Percentiles rank a stretch among this genome's conserved stretches.
phyloP scores from a whole-genome alignment of 1,139 yeast genomes.

The Blastobotrys raffinosifermentans region DNA sequence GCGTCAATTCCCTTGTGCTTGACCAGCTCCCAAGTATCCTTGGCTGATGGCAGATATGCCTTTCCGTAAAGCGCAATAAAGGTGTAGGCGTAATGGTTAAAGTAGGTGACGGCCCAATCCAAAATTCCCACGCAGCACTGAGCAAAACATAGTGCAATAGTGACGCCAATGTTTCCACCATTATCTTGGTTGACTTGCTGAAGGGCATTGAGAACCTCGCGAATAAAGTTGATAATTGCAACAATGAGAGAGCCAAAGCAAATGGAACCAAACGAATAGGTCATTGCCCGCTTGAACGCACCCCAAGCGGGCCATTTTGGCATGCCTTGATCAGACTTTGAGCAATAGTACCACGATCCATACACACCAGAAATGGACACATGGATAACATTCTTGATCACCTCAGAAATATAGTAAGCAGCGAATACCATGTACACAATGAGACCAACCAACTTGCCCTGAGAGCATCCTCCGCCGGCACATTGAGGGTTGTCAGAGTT shows the following conservation, averaged over 20 bases:
- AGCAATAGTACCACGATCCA: constrained; percentile 87
- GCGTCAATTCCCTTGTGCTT: constrained; percentile 82
- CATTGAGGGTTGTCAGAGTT: constrained; percentile 45
- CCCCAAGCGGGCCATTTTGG: constrained; percentile 79
- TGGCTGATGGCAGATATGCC: constrained; percentile 67
- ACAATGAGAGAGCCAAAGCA: constrained; percentile 85
- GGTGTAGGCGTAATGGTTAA: constrained; percentile 87
- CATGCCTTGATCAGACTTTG: constrained; percentile 71
- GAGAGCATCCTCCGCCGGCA: constrained; percentile 63
- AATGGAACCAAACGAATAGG: constrained; percentile 85
- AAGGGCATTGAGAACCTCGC: constrained; percentile 46
- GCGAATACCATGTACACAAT: constrained; percentile 71
- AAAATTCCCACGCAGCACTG: constrained; percentile 59
- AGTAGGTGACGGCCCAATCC: constrained; percentile 78
- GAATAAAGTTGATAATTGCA: constrained; percentile 61
- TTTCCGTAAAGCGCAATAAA: constrained; percentile 85
- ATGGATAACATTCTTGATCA: constrained; percentile 76
- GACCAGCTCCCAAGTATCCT: constrained; percentile 74
- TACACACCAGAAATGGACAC: constrained; percentile 79
- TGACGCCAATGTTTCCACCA: constrained; percentile 51
- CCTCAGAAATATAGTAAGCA: constrained; percentile 82
- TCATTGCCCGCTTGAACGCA: constrained; percentile 74
- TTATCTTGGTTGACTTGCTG: constrained; percentile 34
- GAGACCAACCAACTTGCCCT: constrained; percentile 60
- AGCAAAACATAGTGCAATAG: constrained; percentile 45